phyloP scores from a whole-genome alignment of 1,284 basidiomycete species.

The Cryptococcus sp. region DNA sequence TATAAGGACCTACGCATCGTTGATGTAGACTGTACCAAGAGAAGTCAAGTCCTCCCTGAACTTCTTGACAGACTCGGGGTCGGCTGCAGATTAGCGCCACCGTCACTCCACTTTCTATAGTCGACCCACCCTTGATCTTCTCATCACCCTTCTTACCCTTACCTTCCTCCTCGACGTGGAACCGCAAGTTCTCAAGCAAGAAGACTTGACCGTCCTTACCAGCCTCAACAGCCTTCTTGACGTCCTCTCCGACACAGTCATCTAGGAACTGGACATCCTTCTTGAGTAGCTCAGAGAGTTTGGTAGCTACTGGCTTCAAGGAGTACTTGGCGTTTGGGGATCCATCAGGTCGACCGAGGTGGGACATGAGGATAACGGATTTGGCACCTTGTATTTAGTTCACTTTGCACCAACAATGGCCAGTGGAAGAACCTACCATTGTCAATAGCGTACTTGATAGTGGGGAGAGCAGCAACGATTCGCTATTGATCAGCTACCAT shows the following conservation, averaged over 20 bases:
- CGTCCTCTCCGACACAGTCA: conserved; percentile 81
- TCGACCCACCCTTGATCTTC: conserved; percentile 67
- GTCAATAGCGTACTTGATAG: conserved; percentile 90
- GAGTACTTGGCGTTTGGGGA: conserved; percentile 86
- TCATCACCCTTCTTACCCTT: conserved; percentile 83
- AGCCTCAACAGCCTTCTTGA: conserved; percentile 69
- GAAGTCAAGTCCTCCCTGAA: conserved; percentile 85
- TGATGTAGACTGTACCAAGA: conserved; percentile 95
- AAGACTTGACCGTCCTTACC: conserved; percentile 76
- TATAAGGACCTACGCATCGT: conserved; percentile 73
- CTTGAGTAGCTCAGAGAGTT: conserved; percentile 65
- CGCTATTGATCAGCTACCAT: conserved; percentile 55
- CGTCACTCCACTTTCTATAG: not conserved
- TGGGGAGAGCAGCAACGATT: conserved; percentile 93
- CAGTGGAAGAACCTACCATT: conserved; percentile 57
- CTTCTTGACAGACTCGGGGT: conserved; percentile 70
- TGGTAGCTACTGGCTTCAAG: conserved; percentile 72
- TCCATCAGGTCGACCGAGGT: conserved; percentile 95
- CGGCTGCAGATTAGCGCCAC: conserved; percentile 52
- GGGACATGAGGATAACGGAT: conserved; percentile 90
- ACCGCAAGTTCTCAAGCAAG: conserved; percentile 94
- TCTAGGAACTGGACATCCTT: conserved; percentile 74
- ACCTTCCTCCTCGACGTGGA: conserved; percentile 98
- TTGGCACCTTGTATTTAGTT: conserved; percentile 61
- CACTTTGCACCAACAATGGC: not conserved